phyloP scores from a whole-genome alignment of 2,329 filamentous ascomycete species.

The Exophiala sp. region DNA sequence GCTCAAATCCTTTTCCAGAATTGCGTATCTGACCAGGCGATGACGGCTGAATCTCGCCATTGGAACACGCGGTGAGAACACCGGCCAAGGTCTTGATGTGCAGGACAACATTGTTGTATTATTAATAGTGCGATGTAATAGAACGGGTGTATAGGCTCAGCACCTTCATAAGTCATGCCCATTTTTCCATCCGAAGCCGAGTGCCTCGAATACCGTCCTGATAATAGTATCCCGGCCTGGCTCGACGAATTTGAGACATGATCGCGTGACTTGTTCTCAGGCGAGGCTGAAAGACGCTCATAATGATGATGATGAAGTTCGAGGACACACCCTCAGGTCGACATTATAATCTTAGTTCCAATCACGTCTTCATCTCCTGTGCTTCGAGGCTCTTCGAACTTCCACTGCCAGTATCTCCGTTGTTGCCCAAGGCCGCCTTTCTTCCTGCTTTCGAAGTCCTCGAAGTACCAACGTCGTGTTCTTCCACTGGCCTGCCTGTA shows the following conservation, averaged over 20 bases:
- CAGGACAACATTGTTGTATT: neutral
- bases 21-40: too few relatives aligned
- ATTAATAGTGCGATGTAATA: too few relatives aligned
- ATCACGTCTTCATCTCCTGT: slow-evolving; percentile 7
- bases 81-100: neutral
- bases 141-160: too few relatives aligned
- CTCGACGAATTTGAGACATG: too few relatives aligned
- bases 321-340: neutral
- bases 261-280: too few relatives aligned
- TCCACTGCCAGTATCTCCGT: neutral
- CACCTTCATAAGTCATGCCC: too few relatives aligned
- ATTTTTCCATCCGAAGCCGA: too few relatives aligned
- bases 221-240: too few relatives aligned
- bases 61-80: neutral
- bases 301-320: too few relatives aligned
- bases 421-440: neutral
- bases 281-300: too few relatives aligned
- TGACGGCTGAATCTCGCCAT: neutral
- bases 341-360: neutral
- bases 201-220: too few relatives aligned
- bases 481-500: slow-evolving; percentile 2
- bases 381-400: slow-evolving; percentile 1
- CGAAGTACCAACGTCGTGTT: neutral
- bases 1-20: too few relatives aligned
- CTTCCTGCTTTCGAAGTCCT: neutral